These are phyloP conservation scores for Penicillium brevicompactum DNA, from an alignment of 2,329 filamentous ascomycete species.

Conservation along the genomic window DNA sequence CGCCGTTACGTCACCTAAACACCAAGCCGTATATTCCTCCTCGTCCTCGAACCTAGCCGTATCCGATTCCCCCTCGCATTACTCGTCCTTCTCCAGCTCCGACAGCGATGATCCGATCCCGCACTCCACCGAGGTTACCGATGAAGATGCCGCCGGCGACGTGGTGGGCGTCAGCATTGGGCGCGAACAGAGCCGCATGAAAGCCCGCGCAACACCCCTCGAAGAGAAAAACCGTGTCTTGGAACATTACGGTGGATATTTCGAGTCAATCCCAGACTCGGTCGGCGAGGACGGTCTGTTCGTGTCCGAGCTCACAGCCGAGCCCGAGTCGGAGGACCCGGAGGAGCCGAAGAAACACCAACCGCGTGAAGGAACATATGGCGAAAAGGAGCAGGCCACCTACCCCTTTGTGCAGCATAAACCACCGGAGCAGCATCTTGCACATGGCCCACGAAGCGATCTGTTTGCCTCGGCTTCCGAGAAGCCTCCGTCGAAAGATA, in stretches of 20 bases:
- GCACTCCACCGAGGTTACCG: constrained; percentile 20
- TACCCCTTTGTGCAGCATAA: constrained; percentile 8
- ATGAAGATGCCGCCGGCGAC: constrained; percentile 39
- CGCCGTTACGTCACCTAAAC: background rate
- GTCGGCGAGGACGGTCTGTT: constrained; percentile 33
- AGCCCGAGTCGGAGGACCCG: constrained; percentile 33
- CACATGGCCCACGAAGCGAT: constrained; percentile 18
- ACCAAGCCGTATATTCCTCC: constrained; percentile 20
- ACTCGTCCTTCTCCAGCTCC: constrained; percentile 31
- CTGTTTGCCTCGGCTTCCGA: constrained; percentile 1
- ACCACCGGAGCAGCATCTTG: constrained; percentile 10
- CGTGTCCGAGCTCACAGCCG: constrained; percentile 32
- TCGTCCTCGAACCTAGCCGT: constrained; percentile 19
- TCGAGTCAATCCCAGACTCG: constrained; percentile 43
- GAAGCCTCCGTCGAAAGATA: constrained; percentile 17
- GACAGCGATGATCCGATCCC: constrained; percentile 33
- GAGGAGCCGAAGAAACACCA: constrained; percentile 10
- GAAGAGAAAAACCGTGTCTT: constrained; percentile 62
- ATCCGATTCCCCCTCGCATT: constrained; percentile 23
- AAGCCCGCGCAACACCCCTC: constrained; percentile 59
- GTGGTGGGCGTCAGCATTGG: constrained; percentile 63
- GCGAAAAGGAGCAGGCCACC: constrained; percentile 11
- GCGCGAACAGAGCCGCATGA: constrained; percentile 58
- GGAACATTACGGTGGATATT: constrained; percentile 53
- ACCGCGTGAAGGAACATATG: background rate